Evolutionary conservation across 2,329 filamentous ascomycete genomes (phyloP).

Genomic region (Fusarium poae): DNA sequence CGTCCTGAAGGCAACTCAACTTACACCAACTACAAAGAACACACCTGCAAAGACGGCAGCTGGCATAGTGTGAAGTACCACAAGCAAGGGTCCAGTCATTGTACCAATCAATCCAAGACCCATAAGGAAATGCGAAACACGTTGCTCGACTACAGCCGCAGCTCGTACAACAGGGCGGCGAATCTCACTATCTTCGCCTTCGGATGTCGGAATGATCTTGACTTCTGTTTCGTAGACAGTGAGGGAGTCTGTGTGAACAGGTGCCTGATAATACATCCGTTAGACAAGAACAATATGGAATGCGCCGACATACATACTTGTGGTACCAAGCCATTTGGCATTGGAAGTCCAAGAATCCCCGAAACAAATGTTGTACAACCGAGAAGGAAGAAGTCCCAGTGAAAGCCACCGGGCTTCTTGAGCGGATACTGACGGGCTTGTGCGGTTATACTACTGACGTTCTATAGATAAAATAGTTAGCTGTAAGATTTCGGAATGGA

Average conservation of each 20-base stretch:
- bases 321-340: slow-evolving; percentile 1
- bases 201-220: background rate
- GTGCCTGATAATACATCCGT: background rate
- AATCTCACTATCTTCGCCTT: slow-evolving; percentile 1
- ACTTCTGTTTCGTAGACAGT: slow-evolving; percentile 2
- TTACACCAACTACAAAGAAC: slow-evolving; percentile 13
- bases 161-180: background rate
- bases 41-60: slow-evolving; percentile 3
- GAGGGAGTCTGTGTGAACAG: slow-evolving; percentile 4
- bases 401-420: slow-evolving; percentile 10
- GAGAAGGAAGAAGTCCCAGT: slow-evolving; percentile 9
- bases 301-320: background rate
- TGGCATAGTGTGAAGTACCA: slow-evolving; percentile 4
- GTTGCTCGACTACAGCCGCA: slow-evolving; percentile 10
- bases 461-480: background rate
- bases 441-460: slow-evolving; percentile 10
- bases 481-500: rapidly evolving
- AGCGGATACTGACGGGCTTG: slow-evolving; percentile 7
- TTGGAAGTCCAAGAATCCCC: slow-evolving; percentile 3
- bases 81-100: slow-evolving; percentile 9
- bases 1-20: background rate
- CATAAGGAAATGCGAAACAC: slow-evolving; percentile 7
- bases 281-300: rapidly evolving
- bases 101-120: slow-evolving; percentile 3
- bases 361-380: slow-evolving; percentile 11